Percentiles rank a stretch among this genome's conserved stretches.
Evolutionary conservation across 1,139 yeast species (phyloP).

Genomic region (Taphrina betulina): DNA sequence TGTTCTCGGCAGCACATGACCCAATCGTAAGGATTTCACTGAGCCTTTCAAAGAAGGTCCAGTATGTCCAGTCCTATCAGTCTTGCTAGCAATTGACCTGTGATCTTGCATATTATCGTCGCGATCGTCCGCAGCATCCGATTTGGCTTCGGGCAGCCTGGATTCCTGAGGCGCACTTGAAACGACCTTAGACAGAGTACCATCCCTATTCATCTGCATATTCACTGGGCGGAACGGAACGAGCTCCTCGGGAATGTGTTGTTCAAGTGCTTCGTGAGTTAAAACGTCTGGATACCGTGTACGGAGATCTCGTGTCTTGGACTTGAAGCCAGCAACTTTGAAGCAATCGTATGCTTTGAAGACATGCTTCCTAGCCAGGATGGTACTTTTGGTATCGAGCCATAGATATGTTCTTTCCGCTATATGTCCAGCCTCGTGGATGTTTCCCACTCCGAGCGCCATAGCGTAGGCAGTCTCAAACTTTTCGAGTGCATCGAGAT

Average conservation of each 20-base stretch:
- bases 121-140: not conserved
- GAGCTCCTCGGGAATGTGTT: not conserved
- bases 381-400: constrained; percentile 15
- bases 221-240: constrained; percentile 20
- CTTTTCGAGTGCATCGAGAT: constrained; percentile 23
- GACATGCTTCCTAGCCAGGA: constrained; percentile 4
- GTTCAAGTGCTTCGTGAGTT: not conserved
- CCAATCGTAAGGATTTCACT: constrained; percentile 2
- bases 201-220: constrained; percentile 22
- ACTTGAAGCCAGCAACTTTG: constrained; percentile 9
- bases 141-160: not conserved
- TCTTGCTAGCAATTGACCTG: not conserved
- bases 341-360: constrained; percentile 11
- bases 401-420: constrained; percentile 22
- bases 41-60: not conserved
- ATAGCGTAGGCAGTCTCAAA: constrained; percentile 21
- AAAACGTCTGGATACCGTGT: constrained; percentile 16
- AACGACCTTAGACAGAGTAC: constrained; percentile 16
- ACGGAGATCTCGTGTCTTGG: constrained; percentile 11
- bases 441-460: constrained; percentile 17
- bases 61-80: constrained; percentile 7
- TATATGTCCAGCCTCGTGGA: constrained; percentile 28
- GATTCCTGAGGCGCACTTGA: no score
- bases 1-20: constrained; percentile 5
- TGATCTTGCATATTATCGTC: not conserved